These are phyloP conservation scores for Pichia sp. DNA, from an alignment of 1,139 yeast genomes.

Conservation along the genomic window DNA sequence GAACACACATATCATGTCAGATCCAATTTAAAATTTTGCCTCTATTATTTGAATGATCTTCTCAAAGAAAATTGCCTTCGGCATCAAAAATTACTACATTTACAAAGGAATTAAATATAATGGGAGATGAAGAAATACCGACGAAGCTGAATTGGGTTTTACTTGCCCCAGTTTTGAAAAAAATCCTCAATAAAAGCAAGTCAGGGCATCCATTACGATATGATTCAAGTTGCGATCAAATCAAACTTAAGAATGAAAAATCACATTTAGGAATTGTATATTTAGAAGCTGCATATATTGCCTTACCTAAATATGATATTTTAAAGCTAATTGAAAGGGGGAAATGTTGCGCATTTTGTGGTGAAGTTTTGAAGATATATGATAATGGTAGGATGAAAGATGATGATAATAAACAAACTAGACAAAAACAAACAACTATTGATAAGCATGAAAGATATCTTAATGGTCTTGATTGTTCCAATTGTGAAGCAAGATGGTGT, in stretches of 20 bases:
- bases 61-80: too few relatives aligned
- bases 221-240: slow-evolving; percentile 8
- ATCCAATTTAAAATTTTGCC: too few relatives aligned
- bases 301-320: slow-evolving; percentile 68
- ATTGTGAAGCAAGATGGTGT: slow-evolving; percentile 72
- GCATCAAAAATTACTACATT: too few relatives aligned
- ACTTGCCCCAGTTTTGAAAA: slow-evolving; percentile 7
- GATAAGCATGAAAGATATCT: slow-evolving; percentile 24
- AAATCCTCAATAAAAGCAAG: slow-evolving; percentile 11
- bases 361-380: slow-evolving; percentile 45
- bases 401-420: slow-evolving; percentile 25
- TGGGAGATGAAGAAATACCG: not conserved
- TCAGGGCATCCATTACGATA: slow-evolving; percentile 8
- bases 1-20: too few relatives aligned
- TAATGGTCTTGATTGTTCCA: slow-evolving; percentile 58
- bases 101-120: not conserved
- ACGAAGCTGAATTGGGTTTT: not conserved
- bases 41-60: too few relatives aligned
- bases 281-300: slow-evolving; percentile 47
- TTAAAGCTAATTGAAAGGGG: slow-evolving; percentile 56
- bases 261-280: slow-evolving; percentile 26
- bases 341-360: slow-evolving; percentile 77
- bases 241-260: slow-evolving; percentile 9
- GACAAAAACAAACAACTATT: slow-evolving; percentile 15
- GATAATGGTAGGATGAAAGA: slow-evolving; percentile 27